Evolutionary conservation across 2,329 filamentous ascomycete species (phyloP).

Genomic region (Diaporthe batatas): DNA sequence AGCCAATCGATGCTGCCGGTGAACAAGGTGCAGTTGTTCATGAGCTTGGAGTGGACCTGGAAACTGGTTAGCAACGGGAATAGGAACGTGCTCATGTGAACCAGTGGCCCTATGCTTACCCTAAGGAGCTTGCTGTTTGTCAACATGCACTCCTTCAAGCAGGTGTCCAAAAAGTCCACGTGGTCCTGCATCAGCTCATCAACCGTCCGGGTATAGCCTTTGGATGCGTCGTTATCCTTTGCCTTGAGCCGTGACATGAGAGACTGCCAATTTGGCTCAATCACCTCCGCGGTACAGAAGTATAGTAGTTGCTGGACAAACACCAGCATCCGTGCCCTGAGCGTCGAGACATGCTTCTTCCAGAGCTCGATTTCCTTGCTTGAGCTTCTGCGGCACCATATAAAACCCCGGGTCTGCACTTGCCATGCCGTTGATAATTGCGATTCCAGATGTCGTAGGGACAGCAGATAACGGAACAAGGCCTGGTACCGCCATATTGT

Average conservation of each 20-base stretch:
- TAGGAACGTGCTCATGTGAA: slow-evolving; percentile 9
- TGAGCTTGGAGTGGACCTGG: slow-evolving; percentile 97
- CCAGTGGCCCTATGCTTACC: slow-evolving; percentile 63
- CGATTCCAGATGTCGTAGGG: slow-evolving; percentile 88
- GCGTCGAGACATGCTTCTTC: slow-evolving; percentile 93
- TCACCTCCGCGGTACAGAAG: slow-evolving; percentile 96
- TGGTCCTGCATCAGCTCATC: slow-evolving; percentile 99
- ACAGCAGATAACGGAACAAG: slow-evolving; percentile 93
- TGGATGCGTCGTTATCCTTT: slow-evolving; percentile 59
- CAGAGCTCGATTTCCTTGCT: slow-evolving; percentile 84
- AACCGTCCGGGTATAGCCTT: slow-evolving; percentile 76
- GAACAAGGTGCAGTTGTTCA: slow-evolving; percentile 96
- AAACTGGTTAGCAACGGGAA: slow-evolving; percentile 24
- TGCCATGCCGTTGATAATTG: slow-evolving; percentile 91
- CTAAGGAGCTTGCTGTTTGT: slow-evolving; percentile 95
- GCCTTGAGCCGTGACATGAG: slow-evolving; percentile 89
- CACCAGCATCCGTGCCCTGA: slow-evolving; percentile 93
- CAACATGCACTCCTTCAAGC: slow-evolving; percentile 98
- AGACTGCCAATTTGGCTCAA: slow-evolving; percentile 96
- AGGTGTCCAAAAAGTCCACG: slow-evolving; percentile 97
- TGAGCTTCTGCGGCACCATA: slow-evolving; percentile 86
- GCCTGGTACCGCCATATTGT: slow-evolving; percentile 98
- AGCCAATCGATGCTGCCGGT: slow-evolving; percentile 90
- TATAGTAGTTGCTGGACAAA: slow-evolving; percentile 98
- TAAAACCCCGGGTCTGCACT: slow-evolving; percentile 83